A percentile compares a stretch with the other conserved stretches of the same genome.
phyloP scores from a whole-genome alignment of 179 eudicot species.

The Silene coronaria region DNA sequence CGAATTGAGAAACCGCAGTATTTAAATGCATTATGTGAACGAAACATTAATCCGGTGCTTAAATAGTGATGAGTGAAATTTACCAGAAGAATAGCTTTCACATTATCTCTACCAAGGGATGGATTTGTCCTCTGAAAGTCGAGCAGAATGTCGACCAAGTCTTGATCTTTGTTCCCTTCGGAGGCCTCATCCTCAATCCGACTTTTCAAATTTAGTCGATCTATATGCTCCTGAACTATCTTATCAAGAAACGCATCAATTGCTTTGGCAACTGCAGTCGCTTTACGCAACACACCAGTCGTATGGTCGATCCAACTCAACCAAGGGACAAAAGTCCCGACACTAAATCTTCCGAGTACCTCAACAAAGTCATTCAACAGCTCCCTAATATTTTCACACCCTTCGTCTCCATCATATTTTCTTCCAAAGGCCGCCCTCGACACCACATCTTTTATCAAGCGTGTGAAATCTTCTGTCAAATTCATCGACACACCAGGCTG shows the following conservation, averaged over 20 bases:
- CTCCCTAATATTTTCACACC: slow-evolving; percentile 12
- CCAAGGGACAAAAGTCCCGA: slow-evolving; percentile 38
- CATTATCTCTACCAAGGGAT: background rate
- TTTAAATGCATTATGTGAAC: too few relatives aligned
- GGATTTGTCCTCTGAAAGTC: slow-evolving; percentile 15
- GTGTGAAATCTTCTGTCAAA: slow-evolving; percentile 26
- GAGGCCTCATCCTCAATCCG: background rate
- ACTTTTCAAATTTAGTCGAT: background rate
- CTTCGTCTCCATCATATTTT: slow-evolving; percentile 28
- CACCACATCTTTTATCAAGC: slow-evolving; percentile 18
- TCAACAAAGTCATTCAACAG: slow-evolving; percentile 12
- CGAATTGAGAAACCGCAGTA: too few relatives aligned
- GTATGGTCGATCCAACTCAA: slow-evolving; percentile 27
- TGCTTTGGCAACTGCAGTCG: slow-evolving; percentile 12
- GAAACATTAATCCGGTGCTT: too few relatives aligned
- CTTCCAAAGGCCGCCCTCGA: slow-evolving; percentile 40
- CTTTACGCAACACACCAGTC: slow-evolving; percentile 15
- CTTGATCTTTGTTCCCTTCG: background rate
- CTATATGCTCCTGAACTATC: slow-evolving; percentile 19
- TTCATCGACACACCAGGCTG: slow-evolving; percentile 24
- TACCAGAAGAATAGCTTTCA: slow-evolving; percentile 23
- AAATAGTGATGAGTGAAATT: too few relatives aligned
- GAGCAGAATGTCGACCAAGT: slow-evolving; percentile 29
- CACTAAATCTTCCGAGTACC: slow-evolving; percentile 23
- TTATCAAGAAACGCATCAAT: slow-evolving; percentile 19